Conservation (phyloP, 371 early-diverging fungal species). For the Mycotypha africana region DNA sequence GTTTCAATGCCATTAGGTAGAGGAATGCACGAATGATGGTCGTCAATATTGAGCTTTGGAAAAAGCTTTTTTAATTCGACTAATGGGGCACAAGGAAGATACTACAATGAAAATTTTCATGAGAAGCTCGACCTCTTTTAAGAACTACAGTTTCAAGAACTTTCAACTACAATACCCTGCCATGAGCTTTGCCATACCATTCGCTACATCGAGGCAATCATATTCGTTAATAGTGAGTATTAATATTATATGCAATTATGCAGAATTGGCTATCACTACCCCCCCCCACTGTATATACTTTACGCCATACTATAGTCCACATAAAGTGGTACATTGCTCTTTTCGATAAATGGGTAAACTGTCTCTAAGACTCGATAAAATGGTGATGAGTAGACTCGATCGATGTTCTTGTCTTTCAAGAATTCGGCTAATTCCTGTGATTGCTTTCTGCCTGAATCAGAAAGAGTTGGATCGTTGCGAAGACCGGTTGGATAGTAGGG, state of each 20-base stretch:
- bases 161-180: no score
- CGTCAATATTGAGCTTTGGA: constrained; percentile 15
- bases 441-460: constrained; percentile 25
- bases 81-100: constrained; percentile 22
- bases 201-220: constrained; percentile 14
- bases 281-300: no score
- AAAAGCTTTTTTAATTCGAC: constrained; percentile 20
- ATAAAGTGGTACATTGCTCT: constrained; percentile 15
- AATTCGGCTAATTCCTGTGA: constrained; percentile 21
- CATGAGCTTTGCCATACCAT: constrained; percentile 32
- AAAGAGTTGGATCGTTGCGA: constrained; percentile 26
- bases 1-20: constrained; percentile 22
- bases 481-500: constrained; percentile 24
- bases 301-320: constrained; percentile 33
- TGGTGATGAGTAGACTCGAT: constrained; percentile 30
- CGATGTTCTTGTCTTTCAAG: constrained; percentile 23
- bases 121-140: no score
- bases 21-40: constrained; percentile 18
- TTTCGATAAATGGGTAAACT: constrained; percentile 23
- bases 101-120: no score
- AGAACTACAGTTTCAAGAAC: no score
- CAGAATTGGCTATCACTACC: no score
- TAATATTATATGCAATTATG: no score
- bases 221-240: neutral
- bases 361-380: constrained; percentile 35